Evolutionary conservation across 352 stramenopile genomes (phyloP).

Genomic region (Phytophthora agathidicida): DNA sequence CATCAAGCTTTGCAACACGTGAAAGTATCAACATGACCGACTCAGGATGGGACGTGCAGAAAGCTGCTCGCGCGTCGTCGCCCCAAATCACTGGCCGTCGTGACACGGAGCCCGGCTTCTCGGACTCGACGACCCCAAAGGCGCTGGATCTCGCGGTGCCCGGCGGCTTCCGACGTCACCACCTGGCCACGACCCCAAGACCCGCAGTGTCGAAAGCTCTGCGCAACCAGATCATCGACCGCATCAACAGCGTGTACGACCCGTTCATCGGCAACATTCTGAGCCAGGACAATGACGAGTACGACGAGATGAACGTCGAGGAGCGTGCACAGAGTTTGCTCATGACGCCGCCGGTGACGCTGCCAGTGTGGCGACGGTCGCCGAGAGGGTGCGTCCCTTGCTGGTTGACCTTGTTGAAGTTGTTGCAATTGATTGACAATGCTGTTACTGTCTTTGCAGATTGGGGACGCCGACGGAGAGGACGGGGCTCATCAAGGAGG

Average conservation of each 20-base stretch:
- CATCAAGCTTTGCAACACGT: background rate
- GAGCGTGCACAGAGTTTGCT: conserved; percentile 71
- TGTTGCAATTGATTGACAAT: conserved; percentile 9
- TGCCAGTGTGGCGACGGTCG: conserved; percentile 40
- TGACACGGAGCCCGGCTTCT: conserved; percentile 62
- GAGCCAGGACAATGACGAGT: conserved; percentile 83
- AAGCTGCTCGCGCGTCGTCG: conserved; percentile 37
- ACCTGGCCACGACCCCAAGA: conserved; percentile 48
- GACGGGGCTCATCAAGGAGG: conserved; percentile 33
- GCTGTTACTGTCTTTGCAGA: conserved; percentile 25
- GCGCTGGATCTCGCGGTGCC: conserved; percentile 72
- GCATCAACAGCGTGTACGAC: conserved; percentile 81
- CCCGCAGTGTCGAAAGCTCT: conserved; percentile 57
- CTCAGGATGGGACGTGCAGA: conserved; percentile 55
- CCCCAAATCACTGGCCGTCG: conserved; percentile 43
- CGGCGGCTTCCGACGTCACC: conserved; percentile 74
- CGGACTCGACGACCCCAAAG: conserved; percentile 42
- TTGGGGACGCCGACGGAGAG: conserved; percentile 36
- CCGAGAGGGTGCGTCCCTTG: conserved; percentile 24
- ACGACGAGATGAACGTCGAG: conserved; percentile 73
- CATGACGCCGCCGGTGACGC: conserved; percentile 57
- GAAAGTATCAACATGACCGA: conserved; percentile 48
- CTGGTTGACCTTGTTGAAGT: background rate
- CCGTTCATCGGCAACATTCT: conserved; percentile 85
- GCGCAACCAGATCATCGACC: conserved; percentile 73